Evolutionary conservation across 2,329 filamentous ascomycete species (phyloP).

Genomic region (Dactylellina parvicollis): DNA sequence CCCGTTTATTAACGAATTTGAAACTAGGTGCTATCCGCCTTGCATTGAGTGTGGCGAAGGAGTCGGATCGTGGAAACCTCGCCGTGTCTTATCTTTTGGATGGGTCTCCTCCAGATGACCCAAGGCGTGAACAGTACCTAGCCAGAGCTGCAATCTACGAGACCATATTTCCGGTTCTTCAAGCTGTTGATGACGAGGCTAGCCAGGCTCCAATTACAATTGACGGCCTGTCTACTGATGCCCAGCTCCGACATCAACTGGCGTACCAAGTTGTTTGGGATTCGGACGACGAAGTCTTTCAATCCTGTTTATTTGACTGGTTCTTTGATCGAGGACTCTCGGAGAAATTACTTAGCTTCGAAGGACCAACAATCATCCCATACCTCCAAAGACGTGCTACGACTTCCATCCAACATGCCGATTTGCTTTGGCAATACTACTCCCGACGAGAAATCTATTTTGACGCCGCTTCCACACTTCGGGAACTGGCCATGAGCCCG

Average conservation of each 20-base stretch:
- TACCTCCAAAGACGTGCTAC: slow-evolving; percentile 82
- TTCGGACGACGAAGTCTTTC: slow-evolving; percentile 91
- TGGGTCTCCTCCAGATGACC: slow-evolving; percentile 76
- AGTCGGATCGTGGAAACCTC: slow-evolving; percentile 85
- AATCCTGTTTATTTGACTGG: slow-evolving; percentile 97
- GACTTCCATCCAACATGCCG: slow-evolving; percentile 79
- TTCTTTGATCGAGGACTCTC: slow-evolving; percentile 86
- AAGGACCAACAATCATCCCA: slow-evolving; percentile 84
- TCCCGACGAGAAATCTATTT: slow-evolving; percentile 84
- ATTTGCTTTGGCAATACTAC: slow-evolving; percentile 92
- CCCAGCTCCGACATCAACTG: slow-evolving; percentile 81
- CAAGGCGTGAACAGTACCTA: slow-evolving; percentile 73
- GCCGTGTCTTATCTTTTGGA: slow-evolving; percentile 90
- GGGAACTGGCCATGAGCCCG: slow-evolving; percentile 81
- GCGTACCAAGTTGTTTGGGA: slow-evolving; percentile 89
- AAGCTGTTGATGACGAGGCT: slow-evolving; percentile 77
- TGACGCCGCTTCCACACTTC: slow-evolving; percentile 86
- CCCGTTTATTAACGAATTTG: not conserved
- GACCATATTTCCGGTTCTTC: slow-evolving; percentile 83
- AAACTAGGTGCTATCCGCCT: slow-evolving; percentile 81
- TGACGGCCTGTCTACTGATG: slow-evolving; percentile 79
- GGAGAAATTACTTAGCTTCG: slow-evolving; percentile 83
- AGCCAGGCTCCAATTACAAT: slow-evolving; percentile 75
- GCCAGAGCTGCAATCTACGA: slow-evolving; percentile 82
- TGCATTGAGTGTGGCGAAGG: slow-evolving; percentile 81